Base-by-base conservation (phyloP, 2,329 filamentous ascomycete species). In the Botrytis elliptica region DNA sequence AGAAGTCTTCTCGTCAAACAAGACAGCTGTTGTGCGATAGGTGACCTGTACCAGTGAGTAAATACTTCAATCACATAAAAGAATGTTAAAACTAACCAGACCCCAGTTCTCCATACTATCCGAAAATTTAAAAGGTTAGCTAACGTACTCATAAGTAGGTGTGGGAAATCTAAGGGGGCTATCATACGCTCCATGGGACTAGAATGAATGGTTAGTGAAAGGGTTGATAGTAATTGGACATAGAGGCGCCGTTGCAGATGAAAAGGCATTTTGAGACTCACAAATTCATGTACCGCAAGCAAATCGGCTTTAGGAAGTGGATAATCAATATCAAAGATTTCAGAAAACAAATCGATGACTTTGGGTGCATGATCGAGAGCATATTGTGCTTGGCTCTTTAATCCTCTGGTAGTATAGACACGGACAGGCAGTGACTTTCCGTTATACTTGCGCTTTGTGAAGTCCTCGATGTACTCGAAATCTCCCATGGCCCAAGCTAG, bases 291-390 rank as follows among this genome's bases (percentile, higher is more conserved):
- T 18, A 97, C 94, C 75, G 94, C 94, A 62, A 98, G 86, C 69
- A 98, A 86, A 82, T 98, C 95, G 8, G 93, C 92, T 86, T 98
- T 98, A 76, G 95, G 94, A 29, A 98, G 87, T 46, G 95, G 95
- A 82, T 97, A 98, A 80, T 97, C 94, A 77, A 97, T 93, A 78
- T 91, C 91, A 80, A 97, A 99, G 79, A 96, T 91, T 83, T 98
- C 93, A 0, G 95, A 98, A 84, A 97, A 99, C 84, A 94, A 97
- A 84, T 99, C 96, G 71, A 99, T 93, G 77, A 96, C 93, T 84
- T 95, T 93, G 80, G 95, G 93, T 40, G 95, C 95, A 82, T 97
- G 95, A 81, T 97, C 90, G 75, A 99, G 85, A 57, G 96, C 96
- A 85, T 93, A 97, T 40, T 89, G 90, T 71, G 94, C 96, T 84